Evolutionary conservation across 208 protist species (phyloP).

Genomic region (Crithidia brevicula): DNA sequence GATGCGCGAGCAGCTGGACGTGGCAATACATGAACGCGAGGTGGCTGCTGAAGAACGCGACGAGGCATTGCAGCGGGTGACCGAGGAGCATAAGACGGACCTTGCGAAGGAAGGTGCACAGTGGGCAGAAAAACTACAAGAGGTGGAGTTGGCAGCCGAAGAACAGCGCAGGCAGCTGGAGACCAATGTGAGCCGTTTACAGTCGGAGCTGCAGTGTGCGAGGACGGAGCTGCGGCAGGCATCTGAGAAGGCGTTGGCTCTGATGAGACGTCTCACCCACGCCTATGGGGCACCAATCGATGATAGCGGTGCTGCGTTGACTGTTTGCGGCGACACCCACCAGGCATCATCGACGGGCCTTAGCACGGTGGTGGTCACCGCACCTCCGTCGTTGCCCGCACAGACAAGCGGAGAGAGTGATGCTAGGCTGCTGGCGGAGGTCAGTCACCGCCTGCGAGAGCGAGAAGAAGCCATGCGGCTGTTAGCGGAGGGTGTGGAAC

Average conservation of each 20-base stretch:
- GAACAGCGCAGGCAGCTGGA: background rate
- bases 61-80: too few species aligned
- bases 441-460: slow-evolving; percentile 8
- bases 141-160: background rate
- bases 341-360: too few species aligned
- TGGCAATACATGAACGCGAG: slow-evolving; percentile 8
- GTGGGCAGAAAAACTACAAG: too few species aligned
- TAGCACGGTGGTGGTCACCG: too few species aligned
- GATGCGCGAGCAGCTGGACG: slow-evolving; percentile 19
- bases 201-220: slow-evolving; percentile 1
- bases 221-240: slow-evolving; percentile 11
- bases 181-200: slow-evolving; percentile 3
- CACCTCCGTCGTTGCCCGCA: too few species aligned
- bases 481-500: slow-evolving; percentile 19
- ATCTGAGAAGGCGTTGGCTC: slow-evolving; percentile 5
- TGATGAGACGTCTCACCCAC: slow-evolving; percentile 2
- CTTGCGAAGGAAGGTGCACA: too few species aligned
- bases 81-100: too few species aligned
- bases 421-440: slow-evolving; percentile 15
- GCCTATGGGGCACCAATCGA: background rate
- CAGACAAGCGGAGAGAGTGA: background rate
- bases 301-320: slow-evolving; percentile 4
- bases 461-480: slow-evolving; percentile 23
- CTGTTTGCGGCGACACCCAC: too few species aligned
- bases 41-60: slow-evolving; percentile 6